These are phyloP conservation scores for Fraxinus sp. DNA, from an alignment of 305 asterid genomes.

Conservation along the genomic window DNA sequence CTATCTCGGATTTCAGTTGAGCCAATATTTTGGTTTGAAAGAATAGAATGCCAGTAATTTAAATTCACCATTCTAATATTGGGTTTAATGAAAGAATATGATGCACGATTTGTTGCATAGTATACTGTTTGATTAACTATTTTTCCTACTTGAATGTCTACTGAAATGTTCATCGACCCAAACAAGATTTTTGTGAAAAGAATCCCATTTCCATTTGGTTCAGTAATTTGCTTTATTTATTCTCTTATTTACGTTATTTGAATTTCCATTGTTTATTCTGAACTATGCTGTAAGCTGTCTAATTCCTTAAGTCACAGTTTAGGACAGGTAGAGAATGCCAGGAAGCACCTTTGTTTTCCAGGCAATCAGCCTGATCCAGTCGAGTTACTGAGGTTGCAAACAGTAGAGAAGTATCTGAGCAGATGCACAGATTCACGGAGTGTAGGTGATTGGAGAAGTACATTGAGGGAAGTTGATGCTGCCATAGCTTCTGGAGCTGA, in stretches of 20 bases:
- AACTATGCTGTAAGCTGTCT: constrained; percentile 39
- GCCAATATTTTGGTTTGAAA: background rate
- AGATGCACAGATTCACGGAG: constrained; percentile 64
- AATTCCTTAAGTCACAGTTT: constrained; percentile 64
- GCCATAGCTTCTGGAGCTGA: constrained; percentile 80
- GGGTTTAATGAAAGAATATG: background rate
- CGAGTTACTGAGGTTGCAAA: constrained; percentile 69
- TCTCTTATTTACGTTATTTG: constrained; percentile 19
- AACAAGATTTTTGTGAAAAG: background rate
- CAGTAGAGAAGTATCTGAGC: constrained; percentile 58
- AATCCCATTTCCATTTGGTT: constrained; percentile 4
- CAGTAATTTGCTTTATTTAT: constrained; percentile 3
- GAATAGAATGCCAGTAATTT: background rate
- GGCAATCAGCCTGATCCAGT: constrained; percentile 59
- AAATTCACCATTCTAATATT: background rate
- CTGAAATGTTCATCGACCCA: background rate
- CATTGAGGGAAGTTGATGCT: constrained; percentile 64
- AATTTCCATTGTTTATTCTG: constrained; percentile 26
- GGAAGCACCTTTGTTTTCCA: constrained; percentile 65
- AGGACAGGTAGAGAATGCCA: constrained; percentile 88
- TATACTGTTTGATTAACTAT: background rate
- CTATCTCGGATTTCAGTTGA: background rate
- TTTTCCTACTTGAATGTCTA: background rate
- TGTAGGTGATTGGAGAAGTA: constrained; percentile 65
- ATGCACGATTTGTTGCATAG: background rate